Evolutionary conservation across 768 basidiomycete species (phyloP), one percentile per base, ranked within the genome.

Genomic region (Cyclocybe cylindracea): DNA sequence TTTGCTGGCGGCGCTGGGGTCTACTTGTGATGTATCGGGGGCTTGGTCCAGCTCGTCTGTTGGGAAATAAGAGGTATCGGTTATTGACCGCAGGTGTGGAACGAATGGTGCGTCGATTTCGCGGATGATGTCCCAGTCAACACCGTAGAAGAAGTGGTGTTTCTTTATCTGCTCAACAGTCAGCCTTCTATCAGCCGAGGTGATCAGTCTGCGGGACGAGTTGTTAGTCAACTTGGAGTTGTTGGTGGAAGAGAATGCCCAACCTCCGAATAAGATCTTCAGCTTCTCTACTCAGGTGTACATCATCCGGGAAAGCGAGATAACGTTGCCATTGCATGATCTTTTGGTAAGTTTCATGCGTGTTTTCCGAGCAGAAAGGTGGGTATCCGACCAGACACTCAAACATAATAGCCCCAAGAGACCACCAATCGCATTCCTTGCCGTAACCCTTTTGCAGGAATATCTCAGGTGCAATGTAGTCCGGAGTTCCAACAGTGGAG

Each of bases 391-490:
- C 92, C 18, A 98, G 75, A 69, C 90, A 97, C 71, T 98, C 96
- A 67, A 97, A 99, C 89, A 93, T 95, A 75, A 98, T 98, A 13
- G 94, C 92, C 4, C 97, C 97, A 29, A 98, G 79, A 7, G 95
- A 97, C 97, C 97, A 99, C 94, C 95, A 98, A 69, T 99, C 97
- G 64, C 95, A 98, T 70, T 96, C 95, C 62, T 95, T 92, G 18
- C 92, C 94, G 67, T 98, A 98, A n/a, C 97, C 97, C 65, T 91
- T 87, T 67, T 95, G 93, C 54, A 89, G 70, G 78, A 98, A 98
- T 63, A 98, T 97, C 68, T 98, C 95, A 1, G 95, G 94, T 2
- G 96, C 94, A 61, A 98, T 97, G 69, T 97, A 83, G 69, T 98
- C 96, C 3, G 94, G 95, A 19, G 95, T 98, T 37, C 95, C 95